Evolutionary conservation across 2,329 filamentous ascomycete genomes (phyloP).

Genomic region (Colletotrichum eremochloae): DNA sequence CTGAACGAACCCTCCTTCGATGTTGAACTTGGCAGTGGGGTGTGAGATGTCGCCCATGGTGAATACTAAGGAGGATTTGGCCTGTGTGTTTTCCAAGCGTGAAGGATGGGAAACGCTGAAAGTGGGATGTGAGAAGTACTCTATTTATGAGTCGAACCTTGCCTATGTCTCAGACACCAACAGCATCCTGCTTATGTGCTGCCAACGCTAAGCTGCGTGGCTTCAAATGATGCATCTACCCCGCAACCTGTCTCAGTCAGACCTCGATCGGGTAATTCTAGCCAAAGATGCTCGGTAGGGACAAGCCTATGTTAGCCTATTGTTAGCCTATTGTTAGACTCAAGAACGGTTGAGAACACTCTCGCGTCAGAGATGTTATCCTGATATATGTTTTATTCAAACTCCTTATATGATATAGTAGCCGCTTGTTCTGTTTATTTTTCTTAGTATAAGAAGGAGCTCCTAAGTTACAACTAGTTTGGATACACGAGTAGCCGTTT

Average conservation of each 20-base stretch:
- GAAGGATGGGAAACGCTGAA: too few species aligned
- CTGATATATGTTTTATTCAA: background rate
- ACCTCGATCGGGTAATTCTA: background rate
- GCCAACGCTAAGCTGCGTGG: background rate
- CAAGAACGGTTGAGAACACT: background rate
- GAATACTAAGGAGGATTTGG: background rate
- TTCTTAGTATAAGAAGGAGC: background rate
- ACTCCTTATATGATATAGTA: background rate
- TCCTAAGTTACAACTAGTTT: too few species aligned
- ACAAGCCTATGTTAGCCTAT: background rate
- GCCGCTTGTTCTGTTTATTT: background rate
- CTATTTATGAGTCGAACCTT: background rate
- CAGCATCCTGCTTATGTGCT: background rate
- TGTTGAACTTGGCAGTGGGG: background rate
- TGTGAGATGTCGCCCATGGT: background rate
- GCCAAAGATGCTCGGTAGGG: background rate
- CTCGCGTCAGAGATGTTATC: background rate
- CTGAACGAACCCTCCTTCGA: slow-evolving; percentile 12
- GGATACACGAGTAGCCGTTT: background rate
- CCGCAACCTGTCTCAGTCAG: background rate
- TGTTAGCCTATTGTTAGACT: background rate
- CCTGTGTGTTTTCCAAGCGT: too few species aligned
- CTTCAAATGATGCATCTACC: background rate
- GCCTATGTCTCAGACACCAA: background rate
- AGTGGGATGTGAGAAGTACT: background rate